Evolutionary conservation across 164 flowering plant species (phyloP).

Genomic region (Vitis cinerea): DNA sequence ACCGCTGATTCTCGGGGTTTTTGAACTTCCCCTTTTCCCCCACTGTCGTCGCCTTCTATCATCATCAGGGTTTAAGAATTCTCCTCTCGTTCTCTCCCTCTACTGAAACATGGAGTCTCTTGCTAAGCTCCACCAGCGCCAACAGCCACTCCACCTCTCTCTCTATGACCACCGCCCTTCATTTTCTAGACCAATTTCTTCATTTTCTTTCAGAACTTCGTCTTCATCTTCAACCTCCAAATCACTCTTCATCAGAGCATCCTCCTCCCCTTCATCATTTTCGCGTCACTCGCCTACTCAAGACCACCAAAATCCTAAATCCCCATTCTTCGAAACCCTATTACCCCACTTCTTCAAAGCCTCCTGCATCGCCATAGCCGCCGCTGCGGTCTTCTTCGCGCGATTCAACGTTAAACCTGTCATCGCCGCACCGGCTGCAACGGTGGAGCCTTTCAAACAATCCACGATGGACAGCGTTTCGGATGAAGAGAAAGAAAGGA

Average conservation of each 20-base stretch:
- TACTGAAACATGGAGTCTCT: slow-evolving; percentile 38
- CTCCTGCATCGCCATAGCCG: slow-evolving; percentile 37
- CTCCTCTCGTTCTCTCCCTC: background rate
- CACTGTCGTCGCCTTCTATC: background rate
- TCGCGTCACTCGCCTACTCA: slow-evolving; percentile 7
- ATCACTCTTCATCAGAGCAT: slow-evolving; percentile 19
- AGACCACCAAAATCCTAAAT: slow-evolving; percentile 18
- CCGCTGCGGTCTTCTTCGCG: slow-evolving; percentile 50
- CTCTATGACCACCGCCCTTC: slow-evolving; percentile 29
- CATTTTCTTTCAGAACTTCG: slow-evolving; percentile 28
- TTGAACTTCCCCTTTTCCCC: background rate
- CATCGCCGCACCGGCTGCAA: slow-evolving; percentile 36
- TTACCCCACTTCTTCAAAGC: slow-evolving; percentile 36
- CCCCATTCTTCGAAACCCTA: slow-evolving; percentile 19
- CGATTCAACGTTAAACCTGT: slow-evolving; percentile 39
- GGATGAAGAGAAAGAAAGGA: slow-evolving; percentile 43
- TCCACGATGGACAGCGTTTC: slow-evolving; percentile 10
- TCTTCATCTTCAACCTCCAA: slow-evolving; percentile 7
- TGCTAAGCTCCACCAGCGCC: slow-evolving; percentile 24
- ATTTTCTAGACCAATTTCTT: slow-evolving; percentile 30
- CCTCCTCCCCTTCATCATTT: slow-evolving; percentile 9
- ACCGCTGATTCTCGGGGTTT: background rate
- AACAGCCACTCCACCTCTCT: slow-evolving; percentile 31
- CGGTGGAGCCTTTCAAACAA: slow-evolving; percentile 21
- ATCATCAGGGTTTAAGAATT: slow-evolving; percentile 11